phyloP scores from a whole-genome alignment of 1,284 basidiomycete species.

The Ceratobasidium sp. region DNA sequence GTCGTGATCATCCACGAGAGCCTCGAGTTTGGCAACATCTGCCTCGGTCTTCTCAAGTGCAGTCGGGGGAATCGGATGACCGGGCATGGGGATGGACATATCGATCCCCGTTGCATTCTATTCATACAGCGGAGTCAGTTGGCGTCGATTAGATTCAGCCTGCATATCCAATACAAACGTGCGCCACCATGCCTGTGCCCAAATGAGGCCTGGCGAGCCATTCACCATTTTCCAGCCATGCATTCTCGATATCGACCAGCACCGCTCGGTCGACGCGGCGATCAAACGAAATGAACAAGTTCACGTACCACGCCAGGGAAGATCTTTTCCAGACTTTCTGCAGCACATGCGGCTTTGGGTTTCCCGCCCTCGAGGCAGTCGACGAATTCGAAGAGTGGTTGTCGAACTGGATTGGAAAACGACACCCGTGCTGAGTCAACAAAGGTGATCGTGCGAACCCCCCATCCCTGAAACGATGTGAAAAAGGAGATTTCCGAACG shows the following conservation, averaged over 20 bases:
- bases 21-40: constrained; percentile 79
- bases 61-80: constrained; percentile 82
- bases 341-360: constrained; percentile 93
- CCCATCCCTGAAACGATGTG: constrained; percentile 81
- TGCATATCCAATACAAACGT: background rate
- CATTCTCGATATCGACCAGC: background rate
- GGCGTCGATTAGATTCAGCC: background rate
- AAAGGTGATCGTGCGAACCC: constrained; percentile 91
- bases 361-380: constrained; percentile 95
- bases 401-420: constrained; percentile 96
- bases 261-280: background rate
- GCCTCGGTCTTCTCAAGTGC: constrained; percentile 70
- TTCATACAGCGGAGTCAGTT: constrained; percentile 7
- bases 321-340: constrained; percentile 86
- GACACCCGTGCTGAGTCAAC: constrained; percentile 92
- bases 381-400: constrained; percentile 94
- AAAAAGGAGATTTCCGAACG: background rate
- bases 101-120: constrained; percentile 83
- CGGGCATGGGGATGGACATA: constrained; percentile 95
- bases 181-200: constrained; percentile 27
- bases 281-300: background rate
- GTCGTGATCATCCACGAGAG: constrained; percentile 86
- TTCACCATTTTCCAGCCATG: background rate
- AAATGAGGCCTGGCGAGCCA: background rate
- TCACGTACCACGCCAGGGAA: constrained; percentile 89